phyloP scores from a whole-genome alignment of 2,329 filamentous ascomycete genomes.

The Sporothrix inflata region DNA sequence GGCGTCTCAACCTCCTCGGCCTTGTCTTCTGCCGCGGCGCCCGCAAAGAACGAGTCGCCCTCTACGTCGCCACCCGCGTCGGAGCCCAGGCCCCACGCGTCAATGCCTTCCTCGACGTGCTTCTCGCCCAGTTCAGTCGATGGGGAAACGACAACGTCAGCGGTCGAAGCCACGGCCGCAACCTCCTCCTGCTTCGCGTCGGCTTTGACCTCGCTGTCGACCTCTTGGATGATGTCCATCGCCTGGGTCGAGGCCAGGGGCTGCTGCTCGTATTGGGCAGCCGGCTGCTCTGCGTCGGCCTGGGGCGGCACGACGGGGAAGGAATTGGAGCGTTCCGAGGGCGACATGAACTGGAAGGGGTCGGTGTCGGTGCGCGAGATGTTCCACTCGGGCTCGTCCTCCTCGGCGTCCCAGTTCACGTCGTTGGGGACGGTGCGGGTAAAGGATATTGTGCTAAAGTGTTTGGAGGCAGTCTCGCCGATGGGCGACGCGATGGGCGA shows the following conservation, averaged over 20 bases:
- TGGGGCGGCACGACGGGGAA: slow-evolving; percentile 61
- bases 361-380: slow-evolving; percentile 57
- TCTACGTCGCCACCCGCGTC: slow-evolving; percentile 3
- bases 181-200: slow-evolving; percentile 45
- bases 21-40: slow-evolving; percentile 47
- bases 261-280: slow-evolving; percentile 33
- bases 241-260: slow-evolving; percentile 55
- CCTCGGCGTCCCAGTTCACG: slow-evolving; percentile 61
- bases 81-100: slow-evolving; percentile 24
- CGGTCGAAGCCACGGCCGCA: too few species aligned
- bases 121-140: background rate
- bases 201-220: slow-evolving; percentile 53
- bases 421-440: slow-evolving; percentile 66
- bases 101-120: background rate
- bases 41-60: slow-evolving; percentile 26
- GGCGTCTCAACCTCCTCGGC: slow-evolving; percentile 47
- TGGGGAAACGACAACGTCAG: background rate
- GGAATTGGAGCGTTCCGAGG: slow-evolving; percentile 61
- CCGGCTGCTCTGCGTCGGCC: slow-evolving; percentile 32
- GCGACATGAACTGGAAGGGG: slow-evolving; percentile 63
- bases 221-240: slow-evolving; percentile 56
- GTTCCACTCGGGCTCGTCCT: slow-evolving; percentile 62
- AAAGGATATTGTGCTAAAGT: slow-evolving; percentile 65
- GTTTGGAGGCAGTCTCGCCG: slow-evolving; percentile 46
- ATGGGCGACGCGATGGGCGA: background rate